These are phyloP conservation scores for Dioszegia hungarica DNA, from an alignment of 768 basidiomycete species.

Conservation along the genomic window DNA sequence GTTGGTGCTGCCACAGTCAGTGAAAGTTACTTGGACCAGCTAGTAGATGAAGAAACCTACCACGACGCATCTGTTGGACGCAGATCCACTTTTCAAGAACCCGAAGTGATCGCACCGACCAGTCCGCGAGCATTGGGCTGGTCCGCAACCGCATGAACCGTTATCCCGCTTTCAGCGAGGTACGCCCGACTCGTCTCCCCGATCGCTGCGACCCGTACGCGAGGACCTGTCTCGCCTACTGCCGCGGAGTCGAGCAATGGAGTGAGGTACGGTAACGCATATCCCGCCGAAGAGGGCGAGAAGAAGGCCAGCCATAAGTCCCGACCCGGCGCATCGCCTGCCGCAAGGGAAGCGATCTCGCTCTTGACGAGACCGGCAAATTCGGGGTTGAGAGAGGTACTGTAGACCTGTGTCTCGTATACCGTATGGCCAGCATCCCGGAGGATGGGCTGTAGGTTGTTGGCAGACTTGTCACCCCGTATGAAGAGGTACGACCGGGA, in stretches of 20 bases:
- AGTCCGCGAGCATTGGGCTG: conserved; percentile 12
- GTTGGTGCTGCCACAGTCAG: too few species aligned
- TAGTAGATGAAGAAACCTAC: too few species aligned
- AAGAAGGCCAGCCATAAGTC: conserved; percentile 14
- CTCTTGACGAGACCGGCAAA: background rate
- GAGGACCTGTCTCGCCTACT: background rate
- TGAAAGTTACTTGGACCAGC: too few species aligned
- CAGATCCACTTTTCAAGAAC: too few species aligned
- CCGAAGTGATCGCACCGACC: conserved; percentile 6
- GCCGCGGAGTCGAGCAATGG: background rate
- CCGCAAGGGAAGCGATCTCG: too few species aligned
- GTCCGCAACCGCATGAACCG: conserved; percentile 8
- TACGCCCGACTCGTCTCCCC: conserved; percentile 13
- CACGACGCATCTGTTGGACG: too few species aligned
- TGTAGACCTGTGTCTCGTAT: conserved; percentile 9
- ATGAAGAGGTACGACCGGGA: conserved; percentile 12
- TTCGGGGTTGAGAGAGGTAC: background rate
- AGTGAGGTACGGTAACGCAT: conserved; percentile 3
- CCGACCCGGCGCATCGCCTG: background rate
- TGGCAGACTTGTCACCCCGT: conserved; percentile 15
- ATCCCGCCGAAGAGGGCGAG: conserved; percentile 13
- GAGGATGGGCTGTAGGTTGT: conserved; percentile 6
- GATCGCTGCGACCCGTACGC: conserved; percentile 4
- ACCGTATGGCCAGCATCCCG: conserved; percentile 5
- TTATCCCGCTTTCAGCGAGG: background rate